phyloP scores from a whole-genome alignment of 768 basidiomycete genomes.

The Erythrobasidium yunnanense region DNA sequence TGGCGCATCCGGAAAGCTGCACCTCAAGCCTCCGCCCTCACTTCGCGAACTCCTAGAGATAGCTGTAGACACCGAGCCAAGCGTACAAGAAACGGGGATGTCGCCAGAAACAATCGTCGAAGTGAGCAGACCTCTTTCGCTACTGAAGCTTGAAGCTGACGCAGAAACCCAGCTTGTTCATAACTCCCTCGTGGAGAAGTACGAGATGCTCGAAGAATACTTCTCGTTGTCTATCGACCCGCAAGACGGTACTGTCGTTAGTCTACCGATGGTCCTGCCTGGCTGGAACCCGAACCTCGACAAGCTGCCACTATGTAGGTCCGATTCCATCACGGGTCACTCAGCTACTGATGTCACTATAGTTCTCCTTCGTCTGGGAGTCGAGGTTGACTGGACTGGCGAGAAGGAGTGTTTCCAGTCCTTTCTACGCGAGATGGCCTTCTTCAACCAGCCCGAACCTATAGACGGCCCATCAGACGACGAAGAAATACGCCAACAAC shows the following conservation, averaged over 20 bases:
- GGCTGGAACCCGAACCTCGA: constrained; percentile 86
- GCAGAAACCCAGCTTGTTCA: neutral
- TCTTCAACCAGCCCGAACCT: constrained; percentile 55
- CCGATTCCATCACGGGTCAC: neutral
- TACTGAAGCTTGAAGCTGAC: neutral
- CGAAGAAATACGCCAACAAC: constrained; percentile 32
- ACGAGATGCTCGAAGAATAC: constrained; percentile 85
- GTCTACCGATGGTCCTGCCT: constrained; percentile 66
- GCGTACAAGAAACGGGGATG: constrained; percentile 48
- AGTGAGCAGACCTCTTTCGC: constrained; percentile 45
- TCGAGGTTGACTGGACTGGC: constrained; percentile 56
- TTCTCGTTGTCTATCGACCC: constrained; percentile 63
- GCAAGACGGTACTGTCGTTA: constrained; percentile 56
- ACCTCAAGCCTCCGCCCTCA: constrained; percentile 69
- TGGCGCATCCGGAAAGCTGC: constrained; percentile 62
- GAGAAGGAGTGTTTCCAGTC: constrained; percentile 76
- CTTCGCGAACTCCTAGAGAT: constrained; percentile 61
- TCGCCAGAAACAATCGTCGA: constrained; percentile 57
- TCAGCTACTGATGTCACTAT: neutral
- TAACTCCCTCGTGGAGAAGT: constrained; percentile 37
- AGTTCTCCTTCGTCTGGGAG: constrained; percentile 37
- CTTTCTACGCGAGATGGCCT: constrained; percentile 78
- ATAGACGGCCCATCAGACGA: neutral
- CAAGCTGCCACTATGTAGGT: constrained; percentile 69
- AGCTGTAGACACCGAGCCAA: constrained; percentile 62